Evolutionary conservation across 1,284 basidiomycete species (phyloP), one percentile per base, ranked within the genome.

Genomic region (Rhodotorula sp.): DNA sequence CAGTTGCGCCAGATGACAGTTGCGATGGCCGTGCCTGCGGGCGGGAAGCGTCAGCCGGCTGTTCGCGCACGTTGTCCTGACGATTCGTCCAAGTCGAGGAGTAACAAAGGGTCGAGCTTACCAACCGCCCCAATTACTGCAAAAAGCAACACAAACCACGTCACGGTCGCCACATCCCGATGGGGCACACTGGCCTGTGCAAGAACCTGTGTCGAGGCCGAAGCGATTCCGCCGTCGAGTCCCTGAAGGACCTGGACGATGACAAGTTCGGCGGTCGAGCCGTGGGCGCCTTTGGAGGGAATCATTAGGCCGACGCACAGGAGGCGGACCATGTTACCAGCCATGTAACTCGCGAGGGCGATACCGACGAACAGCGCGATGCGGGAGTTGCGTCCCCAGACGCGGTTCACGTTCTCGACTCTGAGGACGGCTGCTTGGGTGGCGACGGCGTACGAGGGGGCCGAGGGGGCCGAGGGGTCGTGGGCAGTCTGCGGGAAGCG

Each of bases 81-180:
- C 37, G 37, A 40, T 13, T 40, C 13, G 37, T 7, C 7, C 13
- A 7, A 13, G 13, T 13, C 8, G 37, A 40, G 8, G 40, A 44
- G 40, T 18, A 13, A 44, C 9, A 13, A 44, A 18, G 16, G 7
- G 40, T 10, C 6, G 9, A 44, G 15, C 40, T 44, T 13, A 44
- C 40, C 59, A 26, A 89, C 83, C 1, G 86, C 86, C 56, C 90
- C 90, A 69, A 91, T 87, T 79, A 92, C 90, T 16, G 89, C 88
- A 75, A 90, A 84, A 50, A 94, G 84, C 46, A 93, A 82, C 22
- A 92, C 86, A 71, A 92, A 83, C 1, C 92, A 91, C 8, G 89
- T 93, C 63, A 89, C 88, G 73, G 88, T 87, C 0, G 90, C 91
- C 28, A 93, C 87, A 75, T 93, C 90, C 34, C 78, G 73, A 48